These are phyloP conservation scores for Colletotrichum viniferum DNA, from an alignment of 2,329 filamentous ascomycete species.

Conservation along the genomic window DNA sequence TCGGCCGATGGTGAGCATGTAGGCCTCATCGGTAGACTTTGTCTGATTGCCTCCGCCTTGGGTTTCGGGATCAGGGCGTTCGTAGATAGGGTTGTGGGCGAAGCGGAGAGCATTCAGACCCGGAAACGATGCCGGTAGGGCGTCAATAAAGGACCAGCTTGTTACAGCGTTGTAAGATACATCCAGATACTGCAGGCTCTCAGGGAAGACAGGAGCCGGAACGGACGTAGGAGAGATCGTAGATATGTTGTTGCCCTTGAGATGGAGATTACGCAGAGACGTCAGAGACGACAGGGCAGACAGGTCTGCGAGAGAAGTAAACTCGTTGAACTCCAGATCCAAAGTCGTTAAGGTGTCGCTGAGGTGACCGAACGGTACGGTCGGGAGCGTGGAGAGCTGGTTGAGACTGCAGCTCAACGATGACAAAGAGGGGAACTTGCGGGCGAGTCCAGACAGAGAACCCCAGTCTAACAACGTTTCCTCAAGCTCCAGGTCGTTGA, in stretches of 20 bases:
- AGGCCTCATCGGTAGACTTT: constrained; percentile 75
- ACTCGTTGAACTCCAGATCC: constrained; percentile 75
- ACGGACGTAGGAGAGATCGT: constrained; percentile 35
- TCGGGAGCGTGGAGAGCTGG: constrained; percentile 57
- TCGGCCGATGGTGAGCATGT: constrained; percentile 86
- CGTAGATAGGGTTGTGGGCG: constrained; percentile 84
- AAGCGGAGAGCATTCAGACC: constrained; percentile 77
- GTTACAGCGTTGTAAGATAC: constrained; percentile 73
- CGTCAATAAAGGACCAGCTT: constrained; percentile 77
- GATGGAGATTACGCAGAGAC: constrained; percentile 63
- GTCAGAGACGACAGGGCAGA: constrained; percentile 54
- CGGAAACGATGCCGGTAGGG: constrained; percentile 71
- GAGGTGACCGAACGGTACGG: constrained; percentile 42
- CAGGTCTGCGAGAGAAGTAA: constrained; percentile 64
- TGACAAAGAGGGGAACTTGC: constrained; percentile 57
- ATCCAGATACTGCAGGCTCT: constrained; percentile 68
- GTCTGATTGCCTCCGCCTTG: constrained; percentile 38
- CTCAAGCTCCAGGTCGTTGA: constrained; percentile 68
- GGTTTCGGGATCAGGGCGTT: constrained; percentile 47
- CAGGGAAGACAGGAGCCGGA: constrained; percentile 52
- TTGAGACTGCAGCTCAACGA: constrained; percentile 62
- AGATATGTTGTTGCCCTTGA: constrained; percentile 79
- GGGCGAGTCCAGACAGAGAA: constrained; percentile 60
- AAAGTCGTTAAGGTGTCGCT: constrained; percentile 62
- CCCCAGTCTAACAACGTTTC: constrained; percentile 71